Conservation (phyloP, 139 green algal species). For the Pleodorina starrii region DNA sequence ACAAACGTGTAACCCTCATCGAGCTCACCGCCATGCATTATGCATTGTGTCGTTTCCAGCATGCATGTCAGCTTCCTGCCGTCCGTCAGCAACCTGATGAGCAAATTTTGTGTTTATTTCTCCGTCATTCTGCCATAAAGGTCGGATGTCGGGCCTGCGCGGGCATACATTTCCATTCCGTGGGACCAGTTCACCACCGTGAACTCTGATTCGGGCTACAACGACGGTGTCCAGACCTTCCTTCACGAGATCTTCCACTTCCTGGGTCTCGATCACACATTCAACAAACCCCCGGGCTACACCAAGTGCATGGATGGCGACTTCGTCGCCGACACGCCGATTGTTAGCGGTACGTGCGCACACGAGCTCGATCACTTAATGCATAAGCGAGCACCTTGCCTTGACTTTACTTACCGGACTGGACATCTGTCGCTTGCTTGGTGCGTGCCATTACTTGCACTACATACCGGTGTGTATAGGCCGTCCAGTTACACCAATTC, state of each 20-base stretch:
- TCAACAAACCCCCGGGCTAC: neutral
- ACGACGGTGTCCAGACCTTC: neutral
- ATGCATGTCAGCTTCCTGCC: no score
- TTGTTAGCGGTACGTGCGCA: neutral
- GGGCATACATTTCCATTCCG: no score
- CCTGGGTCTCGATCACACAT: constrained; percentile 30
- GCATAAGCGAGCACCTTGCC: no score
- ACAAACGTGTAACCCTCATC: no score
- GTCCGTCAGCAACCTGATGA: no score
- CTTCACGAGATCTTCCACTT: constrained; percentile 18
- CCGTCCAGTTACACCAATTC: neutral
- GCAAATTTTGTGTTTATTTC: no score
- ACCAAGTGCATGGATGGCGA: constrained; percentile 15
- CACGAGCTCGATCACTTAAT: neutral
- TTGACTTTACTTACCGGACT: no score
- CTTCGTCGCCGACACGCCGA: constrained; percentile 17
- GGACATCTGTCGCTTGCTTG: neutral
- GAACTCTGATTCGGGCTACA: neutral
- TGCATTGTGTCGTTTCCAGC: no score
- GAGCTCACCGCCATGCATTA: no score
- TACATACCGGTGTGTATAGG: neutral
- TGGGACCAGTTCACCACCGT: neutral
- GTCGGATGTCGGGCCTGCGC: no score
- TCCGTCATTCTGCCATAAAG: no score
- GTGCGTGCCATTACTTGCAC: no score